These are phyloP conservation scores for Tuber calosporum DNA, from an alignment of 495 filamentous ascomycete genomes.

Conservation along the genomic window DNA sequence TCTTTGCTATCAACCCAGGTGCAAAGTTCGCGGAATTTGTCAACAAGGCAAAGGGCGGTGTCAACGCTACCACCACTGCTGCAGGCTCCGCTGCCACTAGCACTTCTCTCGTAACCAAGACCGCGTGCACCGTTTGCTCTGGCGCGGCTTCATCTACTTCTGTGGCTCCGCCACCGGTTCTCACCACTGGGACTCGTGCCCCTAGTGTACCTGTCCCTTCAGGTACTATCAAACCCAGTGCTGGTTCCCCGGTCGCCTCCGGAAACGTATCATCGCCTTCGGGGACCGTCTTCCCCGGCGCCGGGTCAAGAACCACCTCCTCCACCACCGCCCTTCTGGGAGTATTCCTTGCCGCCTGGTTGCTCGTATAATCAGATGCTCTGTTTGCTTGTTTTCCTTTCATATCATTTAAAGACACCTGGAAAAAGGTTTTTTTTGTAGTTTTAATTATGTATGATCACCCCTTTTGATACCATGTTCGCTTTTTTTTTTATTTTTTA, in stretches of 20 bases:
- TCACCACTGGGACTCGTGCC: background rate
- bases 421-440: background rate
- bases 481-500: background rate
- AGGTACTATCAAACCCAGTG: background rate
- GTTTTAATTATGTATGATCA: constrained; percentile 2
- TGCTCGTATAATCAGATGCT: background rate
- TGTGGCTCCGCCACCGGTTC: background rate
- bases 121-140: too few relatives aligned
- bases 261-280: constrained; percentile 13
- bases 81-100: background rate
- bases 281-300: constrained; percentile 6
- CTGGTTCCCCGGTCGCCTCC: background rate
- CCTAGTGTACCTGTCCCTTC: background rate
- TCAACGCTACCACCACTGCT: constrained; percentile 3
- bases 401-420: background rate
- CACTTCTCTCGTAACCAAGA: too few relatives aligned
- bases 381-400: background rate
- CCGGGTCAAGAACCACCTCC: constrained; percentile 3
- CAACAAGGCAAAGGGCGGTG: constrained; percentile 27
- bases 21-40: constrained; percentile 37
- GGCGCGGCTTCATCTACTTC: background rate
- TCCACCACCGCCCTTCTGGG: background rate
- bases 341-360: background rate
- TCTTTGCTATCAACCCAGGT: constrained; percentile 41
- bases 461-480: background rate